Base-by-base conservation (phyloP, 805 yeast species). In the Candida maesae region DNA sequence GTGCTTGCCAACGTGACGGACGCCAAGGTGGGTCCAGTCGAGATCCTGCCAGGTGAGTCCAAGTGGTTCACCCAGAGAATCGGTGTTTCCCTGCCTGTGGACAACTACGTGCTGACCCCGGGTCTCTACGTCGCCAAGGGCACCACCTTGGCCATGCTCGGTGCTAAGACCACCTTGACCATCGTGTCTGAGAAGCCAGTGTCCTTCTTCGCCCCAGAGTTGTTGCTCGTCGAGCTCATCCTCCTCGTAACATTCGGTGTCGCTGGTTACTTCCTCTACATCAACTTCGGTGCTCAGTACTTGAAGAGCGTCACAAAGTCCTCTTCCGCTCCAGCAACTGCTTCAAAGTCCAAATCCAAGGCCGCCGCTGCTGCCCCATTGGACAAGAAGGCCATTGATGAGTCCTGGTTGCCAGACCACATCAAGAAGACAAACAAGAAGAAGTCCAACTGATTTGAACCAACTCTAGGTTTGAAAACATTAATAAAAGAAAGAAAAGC, bases 121-220 rank as follows among this genome's bases (percentile, higher is more conserved):
- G 68, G 72, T 26, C 56, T 84, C 32, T 80, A 71, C 58, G 69
- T 80, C 34, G 65, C 71, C 23, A 69, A 66, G 53, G 66, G 74
- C 25, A 73, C 74, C 8, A 62, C 73, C 37, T 58, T 79, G 51
- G 72, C 76, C 63, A 65, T 68, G 48, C 66, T 84, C 30, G 78
- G 78, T 38, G 72, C 83, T 20, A 69, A 74, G 54, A 74, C 78
- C 37, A 80, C 78, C 54, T 63, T 80, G 44, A 65, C 84, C 33
- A 60, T 67, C 17, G 74, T 89, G 42, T 62, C 62, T 10, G 95
- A 88, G 53, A 74, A 73, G 27, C 73, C 81, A 42, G 67, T 89
- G 52, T 81, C 95, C 1, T 49, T 81, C 39, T 79, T 82, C 64
- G 77, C 84, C 58, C 93, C 90, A 12, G 79, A 81, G 62, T 74